A percentile compares a stretch with the other conserved stretches of the same genome.
Evolutionary conservation across 306 rosid genomes (phyloP).

Genomic region (Mimosa bimucronata): DNA sequence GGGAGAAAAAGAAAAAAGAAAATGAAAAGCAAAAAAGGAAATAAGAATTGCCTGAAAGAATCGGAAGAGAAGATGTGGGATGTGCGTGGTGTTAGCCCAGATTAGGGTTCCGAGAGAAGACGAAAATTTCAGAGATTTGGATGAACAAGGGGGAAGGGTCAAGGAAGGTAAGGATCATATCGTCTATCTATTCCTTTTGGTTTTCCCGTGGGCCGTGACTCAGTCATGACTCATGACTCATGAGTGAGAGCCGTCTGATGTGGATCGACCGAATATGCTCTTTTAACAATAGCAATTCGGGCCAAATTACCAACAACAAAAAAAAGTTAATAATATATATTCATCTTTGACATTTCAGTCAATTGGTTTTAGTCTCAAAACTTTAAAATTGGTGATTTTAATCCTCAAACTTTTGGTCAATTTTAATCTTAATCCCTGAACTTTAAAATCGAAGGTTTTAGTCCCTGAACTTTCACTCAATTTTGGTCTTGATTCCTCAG

Average conservation of each 20-base stretch:
- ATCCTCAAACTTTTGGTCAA: too few species aligned
- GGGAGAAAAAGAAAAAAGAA: background rate
- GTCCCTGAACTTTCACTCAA: too few species aligned
- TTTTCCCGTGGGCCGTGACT: conserved; percentile 19
- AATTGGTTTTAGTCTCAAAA: too few species aligned
- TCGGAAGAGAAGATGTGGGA: conserved; percentile 1
- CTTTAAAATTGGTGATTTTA: too few species aligned
- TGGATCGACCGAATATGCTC: background rate
- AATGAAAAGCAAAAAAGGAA: background rate
- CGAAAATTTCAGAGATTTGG: background rate
- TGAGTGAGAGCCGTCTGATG: background rate
- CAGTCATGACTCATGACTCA: too few species aligned
- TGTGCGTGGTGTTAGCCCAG: background rate
- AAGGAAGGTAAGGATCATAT: background rate
- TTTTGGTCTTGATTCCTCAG: too few species aligned
- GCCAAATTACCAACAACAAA: too few species aligned
- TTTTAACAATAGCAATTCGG: background rate
- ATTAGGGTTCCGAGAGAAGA: conserved; percentile 50
- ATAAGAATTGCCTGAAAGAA: conserved; percentile 41
- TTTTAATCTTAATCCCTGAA: too few species aligned
- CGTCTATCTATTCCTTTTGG: conserved; percentile 1
- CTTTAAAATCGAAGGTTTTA: too few species aligned
- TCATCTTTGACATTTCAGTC: too few species aligned
- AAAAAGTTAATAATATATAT: too few species aligned
- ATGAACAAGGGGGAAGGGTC: background rate